Evolutionary conservation across 2,329 filamentous ascomycete genomes (phyloP), one percentile per base, ranked within the genome.

Genomic region (Phyllosticta capitalensis): DNA sequence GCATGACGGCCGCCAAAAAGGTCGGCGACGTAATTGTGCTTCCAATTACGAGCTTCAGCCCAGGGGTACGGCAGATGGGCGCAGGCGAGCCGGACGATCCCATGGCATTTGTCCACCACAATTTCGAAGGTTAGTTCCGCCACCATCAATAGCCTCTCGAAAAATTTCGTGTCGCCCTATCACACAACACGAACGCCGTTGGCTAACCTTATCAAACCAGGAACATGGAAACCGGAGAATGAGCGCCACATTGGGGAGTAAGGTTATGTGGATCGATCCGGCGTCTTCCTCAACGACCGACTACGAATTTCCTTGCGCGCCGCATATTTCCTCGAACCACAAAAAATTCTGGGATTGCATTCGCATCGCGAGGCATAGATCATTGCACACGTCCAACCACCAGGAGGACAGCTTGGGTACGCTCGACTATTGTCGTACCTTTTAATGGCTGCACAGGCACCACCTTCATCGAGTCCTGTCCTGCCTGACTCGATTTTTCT

Each of bases 61-160:
- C 94, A 0, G 94, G 94, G 24, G 90, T 97, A 52, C 83, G 86
- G 66, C 91, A 96, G 71, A 97, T 96, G 91, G 89, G 89, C 12
- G 89, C 94, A 52, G 86, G 87, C 68, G 91, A 95, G 63, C 81
- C 86, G 50, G 90, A 96, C 65, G 88, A 97, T 71, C 90, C 91
- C 1, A 92, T 96, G 90, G 94, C 94, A 1, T 97, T 95, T 78
- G 94, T 99, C 62, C 92, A 94, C 76, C 94, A 99, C 76, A 86
- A 91, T 59, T 99, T 99, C 72, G 90, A 95, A 79, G 94, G 92
- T 95, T 77, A 65, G 81, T 72, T 55, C 38, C 26, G n/a, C 50
- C 48, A 56, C 54, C 22, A 9, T n/a, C 22, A n/a, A 9, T 26
- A 10, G n/a, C 12, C 20, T 26, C 6, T 28, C 55, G 22, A n/a